These are phyloP conservation scores for Pilasporangium apinafurcum DNA, from an alignment of 352 stramenopile species.

Conservation along the genomic window DNA sequence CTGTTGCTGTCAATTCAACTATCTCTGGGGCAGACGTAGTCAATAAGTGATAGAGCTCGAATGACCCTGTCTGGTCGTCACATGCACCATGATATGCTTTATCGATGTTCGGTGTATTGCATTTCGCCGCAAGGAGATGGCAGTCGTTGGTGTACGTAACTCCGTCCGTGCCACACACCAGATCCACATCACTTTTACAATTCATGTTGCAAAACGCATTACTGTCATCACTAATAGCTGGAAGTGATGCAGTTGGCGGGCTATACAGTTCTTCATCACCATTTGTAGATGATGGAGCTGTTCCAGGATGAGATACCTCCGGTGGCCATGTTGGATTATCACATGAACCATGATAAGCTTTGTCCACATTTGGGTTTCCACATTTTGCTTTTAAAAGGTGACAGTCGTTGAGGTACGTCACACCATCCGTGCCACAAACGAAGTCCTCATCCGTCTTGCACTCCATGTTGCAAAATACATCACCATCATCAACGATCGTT, in stretches of 20 bases:
- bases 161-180: slow-evolving; percentile 3
- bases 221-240: neutral
- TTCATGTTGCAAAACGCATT: slow-evolving; percentile 4
- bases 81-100: slow-evolving; percentile 33
- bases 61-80: neutral
- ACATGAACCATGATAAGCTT: slow-evolving; percentile 27
- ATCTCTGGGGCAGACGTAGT: slow-evolving; percentile 7
- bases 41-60: no score
- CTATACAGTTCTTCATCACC: no score
- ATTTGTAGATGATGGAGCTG: no score
- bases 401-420: slow-evolving; percentile 39
- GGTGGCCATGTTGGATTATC: no score
- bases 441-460: slow-evolving; percentile 23
- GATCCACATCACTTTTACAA: neutral
- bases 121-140: slow-evolving; percentile 35
- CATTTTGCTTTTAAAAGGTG: slow-evolving; percentile 24
- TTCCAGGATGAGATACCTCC: no score
- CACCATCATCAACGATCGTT: neutral
- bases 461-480: neutral
- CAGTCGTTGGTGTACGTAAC: slow-evolving; percentile 33
- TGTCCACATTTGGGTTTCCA: slow-evolving; percentile 29
- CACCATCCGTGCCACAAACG: slow-evolving; percentile 28
- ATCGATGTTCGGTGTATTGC: slow-evolving; percentile 27
- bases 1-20: slow-evolving; percentile 1
- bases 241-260: neutral